These are phyloP conservation scores for Carex kokanica DNA, from an alignment of 176 grass and related monocot species.

Conservation along the genomic window DNA sequence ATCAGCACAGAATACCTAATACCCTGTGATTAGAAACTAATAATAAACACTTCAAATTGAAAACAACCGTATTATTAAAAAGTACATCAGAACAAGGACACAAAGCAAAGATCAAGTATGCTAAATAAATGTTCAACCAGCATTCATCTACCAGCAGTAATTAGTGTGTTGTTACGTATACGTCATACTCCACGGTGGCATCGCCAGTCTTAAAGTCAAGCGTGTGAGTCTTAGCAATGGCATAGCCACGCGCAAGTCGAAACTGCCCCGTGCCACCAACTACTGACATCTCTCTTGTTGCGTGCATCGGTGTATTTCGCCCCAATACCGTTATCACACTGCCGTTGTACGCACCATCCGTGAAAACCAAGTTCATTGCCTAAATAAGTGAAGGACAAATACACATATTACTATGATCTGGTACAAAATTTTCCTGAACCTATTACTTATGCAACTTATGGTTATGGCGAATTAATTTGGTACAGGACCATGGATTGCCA, in stretches of 20 bases:
- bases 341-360: slow-evolving; percentile 44
- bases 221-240: slow-evolving; percentile 38
- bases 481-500: not conserved
- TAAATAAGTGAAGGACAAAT: not conserved
- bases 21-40: not conserved
- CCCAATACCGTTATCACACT: slow-evolving; percentile 58
- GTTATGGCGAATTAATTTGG: not conserved
- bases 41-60: not conserved
- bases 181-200: slow-evolving; percentile 64
- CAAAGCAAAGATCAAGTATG: not conserved
- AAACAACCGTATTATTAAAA: not conserved
- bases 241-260: slow-evolving; percentile 60
- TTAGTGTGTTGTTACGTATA: slow-evolving; percentile 42
- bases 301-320: slow-evolving; percentile 46
- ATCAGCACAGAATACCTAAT: not conserved
- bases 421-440: not conserved
- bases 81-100: not conserved
- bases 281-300: slow-evolving; percentile 52
- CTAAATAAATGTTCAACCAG: slow-evolving; percentile 25
- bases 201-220: slow-evolving; percentile 41
- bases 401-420: not conserved
- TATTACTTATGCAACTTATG: not conserved
- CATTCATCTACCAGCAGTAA: not conserved
- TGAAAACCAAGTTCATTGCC: slow-evolving; percentile 71
- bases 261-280: slow-evolving; percentile 58